A percentile compares a stretch with the other conserved stretches of the same genome.
These are phyloP conservation scores for Salix viminalis DNA, from an alignment of 345 rosid species.

Conservation along the genomic window DNA sequence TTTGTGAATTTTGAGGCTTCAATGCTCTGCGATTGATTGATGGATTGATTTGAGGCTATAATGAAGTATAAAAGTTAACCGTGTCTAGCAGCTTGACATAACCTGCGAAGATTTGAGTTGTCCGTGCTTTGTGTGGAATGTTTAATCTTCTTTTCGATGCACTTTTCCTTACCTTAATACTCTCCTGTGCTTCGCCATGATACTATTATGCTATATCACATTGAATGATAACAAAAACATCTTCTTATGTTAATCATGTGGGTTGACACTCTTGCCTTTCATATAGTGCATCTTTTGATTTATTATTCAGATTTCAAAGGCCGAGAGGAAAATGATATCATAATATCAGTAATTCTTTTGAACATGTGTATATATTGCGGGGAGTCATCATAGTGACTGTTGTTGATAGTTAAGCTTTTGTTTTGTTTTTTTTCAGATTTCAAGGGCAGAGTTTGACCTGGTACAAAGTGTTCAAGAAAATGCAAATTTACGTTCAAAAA, in stretches of 20 bases:
- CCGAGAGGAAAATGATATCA: too few species aligned
- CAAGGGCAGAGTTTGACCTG: constrained; percentile 71
- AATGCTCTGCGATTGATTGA: neutral
- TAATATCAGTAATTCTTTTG: too few species aligned
- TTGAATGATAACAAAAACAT: neutral
- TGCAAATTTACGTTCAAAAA: constrained; percentile 66
- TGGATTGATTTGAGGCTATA: neutral
- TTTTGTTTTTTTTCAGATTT: constrained; percentile 44
- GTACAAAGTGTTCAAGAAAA: constrained; percentile 82
- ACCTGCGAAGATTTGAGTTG: neutral
- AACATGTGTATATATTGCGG: neutral
- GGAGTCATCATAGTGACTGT: neutral
- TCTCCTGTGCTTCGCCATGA: neutral
- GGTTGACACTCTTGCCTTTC: neutral
- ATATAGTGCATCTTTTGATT: neutral
- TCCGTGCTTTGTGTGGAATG: neutral
- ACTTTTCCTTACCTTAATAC: neutral
- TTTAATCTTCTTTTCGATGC: neutral
- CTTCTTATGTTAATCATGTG: neutral
- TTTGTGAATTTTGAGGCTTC: neutral
- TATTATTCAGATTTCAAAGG: too few species aligned
- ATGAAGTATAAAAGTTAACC: neutral
- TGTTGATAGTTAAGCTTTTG: constrained; percentile 3
- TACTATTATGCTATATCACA: neutral
- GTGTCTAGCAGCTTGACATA: neutral